phyloP scores from a whole-genome alignment of 2,329 filamentous ascomycete genomes.

The Camillea tinctor region DNA sequence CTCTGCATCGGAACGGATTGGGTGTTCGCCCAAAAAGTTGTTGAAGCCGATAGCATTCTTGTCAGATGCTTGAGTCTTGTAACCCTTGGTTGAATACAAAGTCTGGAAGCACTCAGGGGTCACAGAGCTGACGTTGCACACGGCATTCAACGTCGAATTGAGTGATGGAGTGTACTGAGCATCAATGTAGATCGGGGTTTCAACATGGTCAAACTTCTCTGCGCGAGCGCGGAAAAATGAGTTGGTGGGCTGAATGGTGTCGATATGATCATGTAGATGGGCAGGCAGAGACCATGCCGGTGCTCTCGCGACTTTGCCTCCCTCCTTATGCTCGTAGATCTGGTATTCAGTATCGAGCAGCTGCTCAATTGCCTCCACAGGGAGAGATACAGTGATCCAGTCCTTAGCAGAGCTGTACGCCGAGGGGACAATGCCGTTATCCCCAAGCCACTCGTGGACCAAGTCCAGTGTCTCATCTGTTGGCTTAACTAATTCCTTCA shows the following conservation, averaged over 20 bases:
- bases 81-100: constrained; percentile 54
- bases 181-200: constrained; percentile 30
- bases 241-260: constrained; percentile 60
- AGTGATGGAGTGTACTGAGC: constrained; percentile 30
- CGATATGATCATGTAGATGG: constrained; percentile 57
- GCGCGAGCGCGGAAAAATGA: constrained; percentile 50
- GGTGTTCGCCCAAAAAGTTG: constrained; percentile 46
- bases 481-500: constrained; percentile 54
- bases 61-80: constrained; percentile 41
- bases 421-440: constrained; percentile 47
- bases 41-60: constrained; percentile 45
- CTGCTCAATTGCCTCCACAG: constrained; percentile 49
- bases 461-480: constrained; percentile 48
- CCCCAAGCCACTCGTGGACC: constrained; percentile 55
- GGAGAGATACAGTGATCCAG: constrained; percentile 54
- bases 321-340: constrained; percentile 54
- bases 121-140: constrained; percentile 50
- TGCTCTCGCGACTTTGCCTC: constrained; percentile 49
- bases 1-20: constrained; percentile 43
- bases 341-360: constrained; percentile 53
- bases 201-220: constrained; percentile 30
- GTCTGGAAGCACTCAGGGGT: constrained; percentile 54
- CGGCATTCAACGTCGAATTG: constrained; percentile 27
- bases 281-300: constrained; percentile 57
- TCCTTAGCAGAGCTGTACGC: constrained; percentile 54